These are phyloP conservation scores for Penicillium lagena DNA, from an alignment of 495 filamentous ascomycete species.

Conservation along the genomic window DNA sequence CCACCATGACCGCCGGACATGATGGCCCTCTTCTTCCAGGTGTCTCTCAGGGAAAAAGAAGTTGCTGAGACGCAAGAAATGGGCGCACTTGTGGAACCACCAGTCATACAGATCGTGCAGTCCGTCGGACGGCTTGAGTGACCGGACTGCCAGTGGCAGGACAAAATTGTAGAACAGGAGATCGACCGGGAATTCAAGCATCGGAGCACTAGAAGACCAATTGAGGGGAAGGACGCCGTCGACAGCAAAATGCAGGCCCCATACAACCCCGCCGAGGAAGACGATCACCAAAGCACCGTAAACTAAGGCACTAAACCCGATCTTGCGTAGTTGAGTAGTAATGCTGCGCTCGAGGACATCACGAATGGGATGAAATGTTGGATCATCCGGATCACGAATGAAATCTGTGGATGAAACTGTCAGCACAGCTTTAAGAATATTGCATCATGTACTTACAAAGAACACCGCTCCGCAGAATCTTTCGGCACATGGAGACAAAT, in stretches of 20 bases:
- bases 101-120: conserved; percentile 82
- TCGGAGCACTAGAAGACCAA: conserved; percentile 84
- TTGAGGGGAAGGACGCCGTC: conserved; percentile 78
- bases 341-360: conserved; percentile 95
- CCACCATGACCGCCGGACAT: conserved; percentile 50
- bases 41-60: conserved; percentile 86
- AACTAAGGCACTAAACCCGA: conserved; percentile 89
- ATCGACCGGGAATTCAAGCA: conserved; percentile 91
- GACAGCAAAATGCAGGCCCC: conserved; percentile 66
- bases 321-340: conserved; percentile 90
- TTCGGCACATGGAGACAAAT: conserved; percentile 98
- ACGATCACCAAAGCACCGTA: conserved; percentile 91
- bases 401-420: conserved; percentile 55
- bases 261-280: conserved; percentile 92
- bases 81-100: conserved; percentile 92
- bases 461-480: conserved; percentile 90
- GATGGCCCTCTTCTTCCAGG: conserved; percentile 74
- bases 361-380: conserved; percentile 94
- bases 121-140: conserved; percentile 76
- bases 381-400: conserved; percentile 97
- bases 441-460: conserved; percentile 56
- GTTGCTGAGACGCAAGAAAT: conserved; percentile 71
- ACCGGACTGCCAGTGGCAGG: conserved; percentile 75
- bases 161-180: conserved; percentile 94
- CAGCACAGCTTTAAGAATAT: conserved; percentile 1